Evolutionary conservation across 495 filamentous ascomycete species (phyloP), one percentile per base, ranked within the genome.

Genomic region (Penicillium maclennaniae): DNA sequence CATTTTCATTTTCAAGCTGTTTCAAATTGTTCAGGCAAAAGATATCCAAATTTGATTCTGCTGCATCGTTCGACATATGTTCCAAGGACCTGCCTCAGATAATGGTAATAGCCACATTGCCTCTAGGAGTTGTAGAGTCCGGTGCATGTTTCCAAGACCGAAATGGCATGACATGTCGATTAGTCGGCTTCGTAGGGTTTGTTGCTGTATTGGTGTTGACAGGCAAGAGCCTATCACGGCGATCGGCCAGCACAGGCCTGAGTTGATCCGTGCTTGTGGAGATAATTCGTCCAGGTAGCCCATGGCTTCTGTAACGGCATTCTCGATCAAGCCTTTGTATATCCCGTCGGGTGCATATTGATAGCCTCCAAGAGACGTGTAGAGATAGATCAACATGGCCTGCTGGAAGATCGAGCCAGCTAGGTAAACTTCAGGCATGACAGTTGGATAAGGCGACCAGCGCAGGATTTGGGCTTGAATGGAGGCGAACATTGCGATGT

Each of bases 31-130:
- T 68, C 50, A 72, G 10, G 69, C 69, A 43, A 72, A 72, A 23
- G 69, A 72, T n/a, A 72, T 72, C 66, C 69, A 70, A 23, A 70
- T 72, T 48, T 72, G 67, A 8, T 70, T 64, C 38, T 62, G 47
- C 44, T 70, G 63, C 69, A 72, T 72, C 15, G 68, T 66, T 1
- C 66, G 68, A 48, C 66, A 72, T 16, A 72, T 72, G 53, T 70
- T 70, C 68, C 68, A 72, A 6, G 69, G 69, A 1, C 69, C 68
- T 1, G 69, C 61, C 43, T 69, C 59, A 0, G 62, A 50, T 0
- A 51, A 17, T 0, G 68, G 60, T 25, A 60, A 49, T 36, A 65
- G 49, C 69, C 69, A 72, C 60, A 72, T 72, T n/a, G 64, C 57
- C 14, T 72, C 66, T 0, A 72, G 61, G 4, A 72, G 55, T 5